Conservation (phyloP, 2,329 filamentous ascomycete genomes). For the Fusarium robinianum region DNA sequence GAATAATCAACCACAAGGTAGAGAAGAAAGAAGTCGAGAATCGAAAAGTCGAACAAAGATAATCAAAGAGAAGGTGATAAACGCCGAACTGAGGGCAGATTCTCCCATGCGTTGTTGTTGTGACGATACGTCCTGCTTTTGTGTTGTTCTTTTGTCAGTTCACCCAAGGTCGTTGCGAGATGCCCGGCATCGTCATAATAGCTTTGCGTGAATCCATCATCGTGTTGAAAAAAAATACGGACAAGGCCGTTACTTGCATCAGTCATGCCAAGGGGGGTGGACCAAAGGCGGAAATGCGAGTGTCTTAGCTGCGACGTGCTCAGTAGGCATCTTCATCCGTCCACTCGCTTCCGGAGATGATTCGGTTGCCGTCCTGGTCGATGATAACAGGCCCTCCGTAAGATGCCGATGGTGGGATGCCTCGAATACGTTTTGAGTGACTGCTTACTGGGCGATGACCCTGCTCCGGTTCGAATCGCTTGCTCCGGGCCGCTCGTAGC, state of each 20-base stretch:
- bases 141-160: conserved; percentile 26
- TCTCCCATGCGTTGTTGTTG: conserved; percentile 4
- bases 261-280: conserved; percentile 23
- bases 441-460: conserved; percentile 48
- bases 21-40: conserved; percentile 5
- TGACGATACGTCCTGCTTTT: too few species aligned
- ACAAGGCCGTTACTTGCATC: conserved; percentile 24
- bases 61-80: conserved; percentile 21
- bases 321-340: conserved; percentile 66
- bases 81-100: conserved; percentile 19
- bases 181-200: conserved; percentile 38
- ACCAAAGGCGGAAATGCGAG: conserved; percentile 1
- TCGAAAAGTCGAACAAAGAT: conserved; percentile 18
- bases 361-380: conserved; percentile 64
- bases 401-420: conserved; percentile 53
- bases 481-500: conserved; percentile 68
- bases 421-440: conserved; percentile 59
- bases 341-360: conserved; percentile 69
- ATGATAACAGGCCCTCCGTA: conserved; percentile 55
- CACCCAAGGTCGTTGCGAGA: conserved; percentile 36
- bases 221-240: conserved; percentile 31
- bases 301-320: conserved; percentile 21
- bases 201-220: conserved; percentile 36
- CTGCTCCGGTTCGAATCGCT: conserved; percentile 62
- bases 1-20: conserved; percentile 15